Base-by-base conservation (phyloP, 2,329 filamentous ascomycete genomes). In the Fusarium hostae region DNA sequence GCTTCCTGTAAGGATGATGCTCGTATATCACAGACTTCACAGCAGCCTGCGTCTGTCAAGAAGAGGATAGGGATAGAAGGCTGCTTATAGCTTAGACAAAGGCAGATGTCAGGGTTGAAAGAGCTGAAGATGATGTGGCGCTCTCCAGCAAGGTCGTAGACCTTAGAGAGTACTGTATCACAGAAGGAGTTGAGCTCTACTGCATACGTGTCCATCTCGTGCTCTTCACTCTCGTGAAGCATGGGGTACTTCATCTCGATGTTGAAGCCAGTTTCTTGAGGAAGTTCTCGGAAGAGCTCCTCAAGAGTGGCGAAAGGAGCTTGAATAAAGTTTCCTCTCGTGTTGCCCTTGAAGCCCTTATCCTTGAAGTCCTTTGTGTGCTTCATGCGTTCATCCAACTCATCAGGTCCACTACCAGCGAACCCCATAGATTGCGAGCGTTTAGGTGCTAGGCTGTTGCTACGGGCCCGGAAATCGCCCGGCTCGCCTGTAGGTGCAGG, bases 241-340 rank as follows among this genome's bases (percentile, higher is more conserved):
- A 98, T 98, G 9, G 96, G 96, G 79, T 99, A 99, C 83, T 99
- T 98, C 88, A 99, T 93, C 84, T 99, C 96, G 75, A 99, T 97
- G 82, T 99, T 98, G 87, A 99, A 99, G 18, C 96, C 95, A 26
- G 97, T 92, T 18, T 89, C 86, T 70, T 92, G 88, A 0, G 94
- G 94, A 1, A 99, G 84, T 78, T 95, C 91, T 76, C 89, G 88
- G 83, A 99, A 98, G 79, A 98, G 90, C 69, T 98, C 94, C 80
- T 98, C 94, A 8, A 99, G 86, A 0, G 96, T 99, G 11, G 95
- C 95, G 82, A 99, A 99, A 0, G 95, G 94, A 0, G 93, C 94
- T 80, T 98, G 95, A 76, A 99, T 98, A 76, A 97, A 97, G 79
- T 94, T 94, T 57, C 95, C 96, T 8, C 96, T 92, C 9, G 91